Percentiles rank a stretch among this genome's conserved stretches.
Evolutionary conservation across 1,139 yeast species (phyloP).

Genomic region (Debaryomyces coudertii): DNA sequence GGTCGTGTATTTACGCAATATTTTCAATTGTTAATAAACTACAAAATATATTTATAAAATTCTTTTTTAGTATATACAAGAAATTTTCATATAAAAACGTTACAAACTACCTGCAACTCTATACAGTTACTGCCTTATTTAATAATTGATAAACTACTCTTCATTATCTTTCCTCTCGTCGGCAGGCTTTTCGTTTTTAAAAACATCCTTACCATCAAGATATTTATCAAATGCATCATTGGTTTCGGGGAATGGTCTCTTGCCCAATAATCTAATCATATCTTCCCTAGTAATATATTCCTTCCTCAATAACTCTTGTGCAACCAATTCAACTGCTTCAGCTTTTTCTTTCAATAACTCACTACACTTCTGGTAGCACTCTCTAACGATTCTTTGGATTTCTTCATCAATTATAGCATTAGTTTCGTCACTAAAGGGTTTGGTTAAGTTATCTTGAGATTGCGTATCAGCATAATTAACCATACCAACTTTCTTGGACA

Average conservation of each 20-base stretch:
- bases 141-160: conserved; percentile 3
- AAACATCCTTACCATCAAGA: conserved; percentile 48
- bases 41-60: background rate
- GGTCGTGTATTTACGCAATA: conserved; percentile 2
- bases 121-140: background rate
- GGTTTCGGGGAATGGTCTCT: conserved; percentile 86
- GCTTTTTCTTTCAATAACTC: conserved; percentile 68
- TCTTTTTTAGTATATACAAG: conserved; percentile 9
- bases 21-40: background rate
- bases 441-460: conserved; percentile 41
- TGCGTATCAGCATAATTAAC: conserved; percentile 45
- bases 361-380: conserved; percentile 74
- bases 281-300: conserved; percentile 91
- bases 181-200: conserved; percentile 28
- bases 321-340: conserved; percentile 79
- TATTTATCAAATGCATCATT: conserved; percentile 95
- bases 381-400: conserved; percentile 77
- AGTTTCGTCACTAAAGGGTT: conserved; percentile 74
- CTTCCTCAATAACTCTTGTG: conserved; percentile 77
- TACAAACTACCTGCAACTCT: background rate
- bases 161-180: conserved; percentile 30
- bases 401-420: conserved; percentile 76
- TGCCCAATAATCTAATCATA: conserved; percentile 83
- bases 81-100: conserved; percentile 2
- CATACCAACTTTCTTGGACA: conserved; percentile 83